A percentile compares a stretch with the other conserved stretches of the same genome.
Conservation (phyloP, 371 early-diverging fungal genomes). For the Mortierella sp. region DNA sequence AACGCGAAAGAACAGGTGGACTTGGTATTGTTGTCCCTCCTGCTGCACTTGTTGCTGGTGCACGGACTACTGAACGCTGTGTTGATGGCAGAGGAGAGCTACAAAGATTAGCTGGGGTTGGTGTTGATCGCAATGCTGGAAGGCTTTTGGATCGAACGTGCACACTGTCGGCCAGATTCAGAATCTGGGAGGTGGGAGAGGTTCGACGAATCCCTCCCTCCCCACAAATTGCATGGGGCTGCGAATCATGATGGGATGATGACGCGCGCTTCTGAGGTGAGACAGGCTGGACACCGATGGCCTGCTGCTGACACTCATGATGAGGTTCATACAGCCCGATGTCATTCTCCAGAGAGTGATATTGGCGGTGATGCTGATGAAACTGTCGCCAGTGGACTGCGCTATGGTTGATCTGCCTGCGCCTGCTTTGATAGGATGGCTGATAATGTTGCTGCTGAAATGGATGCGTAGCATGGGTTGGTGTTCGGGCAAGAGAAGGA, state of each 20-base stretch:
- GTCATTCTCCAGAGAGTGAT: constrained; percentile 13
- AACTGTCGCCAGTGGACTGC: constrained; percentile 38
- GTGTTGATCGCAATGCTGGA: constrained; percentile 15
- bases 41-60: background rate
- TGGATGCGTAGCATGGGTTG: constrained; percentile 5
- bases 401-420: constrained; percentile 15
- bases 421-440: constrained; percentile 11
- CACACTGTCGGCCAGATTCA: constrained; percentile 20
- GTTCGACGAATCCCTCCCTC: constrained; percentile 18
- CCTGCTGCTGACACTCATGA: background rate
- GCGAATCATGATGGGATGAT: constrained; percentile 10
- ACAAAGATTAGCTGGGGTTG: constrained; percentile 4
- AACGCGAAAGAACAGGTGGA: constrained; percentile 8
- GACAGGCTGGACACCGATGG: background rate
- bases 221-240: constrained; percentile 6
- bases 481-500: constrained; percentile 6
- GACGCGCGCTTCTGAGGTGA: constrained; percentile 16
- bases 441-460: constrained; percentile 17
- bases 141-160: constrained; percentile 27
- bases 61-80: background rate
- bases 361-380: constrained; percentile 25
- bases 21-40: background rate
- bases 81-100: constrained; percentile 4
- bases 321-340: background rate
- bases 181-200: constrained; percentile 13